Evolutionary conservation across 352 stramenopile genomes (phyloP), one percentile per base, ranked within the genome.

Genomic region (Pythium pyrilobum): DNA sequence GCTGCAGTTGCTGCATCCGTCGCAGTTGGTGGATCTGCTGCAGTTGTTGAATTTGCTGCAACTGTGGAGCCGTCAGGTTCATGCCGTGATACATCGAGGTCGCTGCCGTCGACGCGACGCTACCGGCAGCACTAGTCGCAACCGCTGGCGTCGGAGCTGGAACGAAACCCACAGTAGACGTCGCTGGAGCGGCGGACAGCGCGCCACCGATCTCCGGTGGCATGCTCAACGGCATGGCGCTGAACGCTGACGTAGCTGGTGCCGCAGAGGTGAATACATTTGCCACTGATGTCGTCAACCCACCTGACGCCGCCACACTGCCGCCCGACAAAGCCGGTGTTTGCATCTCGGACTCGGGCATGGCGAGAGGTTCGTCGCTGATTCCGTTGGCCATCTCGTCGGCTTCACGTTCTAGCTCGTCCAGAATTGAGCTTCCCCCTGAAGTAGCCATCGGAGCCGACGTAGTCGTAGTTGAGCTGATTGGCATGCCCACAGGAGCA

Each of bases 311-410:
- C 20, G 72, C 59, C 15, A 61, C 61, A 50, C 32, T 42, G 13
- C 37, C 42, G 40, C 60, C 42, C 12, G 50, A 56, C n/a, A 53
- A 48, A 16, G 23, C 59, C 56, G 27, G 56, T 1, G 66, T 27
- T 11, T 92, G 80, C 15, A 92, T 60, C 57, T 95, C 84, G 0
- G 81, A 86, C 34, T 89, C 75, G 8, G 81, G 80, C 84, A 95
- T 95, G 6, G 80, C 82, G 11, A 95, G 59, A 1, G 84, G 81
- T 46, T 92, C 71, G 33, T 95, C 84, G 45, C 69, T 91, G 16
- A 92, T 64, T 15, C 80, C 77, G 46, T 89, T 87, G 1, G 84
- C 84, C 84, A 95, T 95, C 53, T 95, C 84, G 57, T 95, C 75
- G 2, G 84, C 81, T 44, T 95, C 84, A 15, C 84, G 77, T 40